These are phyloP conservation scores for Tetracentron sinense DNA, from an alignment of 164 flowering plant genomes.

Conservation along the genomic window DNA sequence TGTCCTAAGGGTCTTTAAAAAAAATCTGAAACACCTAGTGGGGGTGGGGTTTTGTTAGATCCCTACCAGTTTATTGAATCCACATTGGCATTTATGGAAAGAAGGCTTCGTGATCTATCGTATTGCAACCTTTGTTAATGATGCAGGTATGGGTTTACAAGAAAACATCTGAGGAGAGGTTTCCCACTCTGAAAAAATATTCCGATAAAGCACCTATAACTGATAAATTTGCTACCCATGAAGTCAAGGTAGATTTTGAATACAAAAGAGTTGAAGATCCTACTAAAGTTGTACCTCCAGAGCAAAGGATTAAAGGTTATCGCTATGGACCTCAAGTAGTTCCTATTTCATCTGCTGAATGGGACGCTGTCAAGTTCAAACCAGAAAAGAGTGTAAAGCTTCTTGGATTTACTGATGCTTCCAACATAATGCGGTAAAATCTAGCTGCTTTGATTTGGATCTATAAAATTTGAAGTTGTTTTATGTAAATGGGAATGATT, in stretches of 20 bases:
- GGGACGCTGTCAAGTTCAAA: conserved; percentile 86
- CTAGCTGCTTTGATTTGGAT: conserved; percentile 11
- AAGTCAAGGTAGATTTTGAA: conserved; percentile 85
- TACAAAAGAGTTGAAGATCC: conserved; percentile 66
- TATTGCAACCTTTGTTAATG: conserved; percentile 5
- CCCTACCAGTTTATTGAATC: no score
- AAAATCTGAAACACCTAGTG: no score
- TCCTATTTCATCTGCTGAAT: conserved; percentile 83
- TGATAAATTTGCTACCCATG: conserved; percentile 86
- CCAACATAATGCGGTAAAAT: conserved; percentile 75
- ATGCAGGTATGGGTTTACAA: conserved; percentile 94
- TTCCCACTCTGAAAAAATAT: conserved; percentile 82
- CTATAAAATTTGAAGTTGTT: not conserved
- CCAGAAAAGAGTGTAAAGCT: conserved; percentile 92
- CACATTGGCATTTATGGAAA: no score
- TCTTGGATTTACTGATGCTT: conserved; percentile 84
- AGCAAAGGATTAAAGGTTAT: conserved; percentile 93
- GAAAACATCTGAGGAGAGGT: conserved; percentile 82
- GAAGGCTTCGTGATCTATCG: no score
- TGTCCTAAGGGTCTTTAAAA: no score
- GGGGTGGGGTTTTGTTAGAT: no score
- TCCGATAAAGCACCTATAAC: conserved; percentile 88
- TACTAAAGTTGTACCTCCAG: conserved; percentile 74
- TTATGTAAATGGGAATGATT: no score
- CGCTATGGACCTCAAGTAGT: conserved; percentile 94